phyloP scores from a whole-genome alignment of 805 yeast genomes.

The Ogataea henricii region DNA sequence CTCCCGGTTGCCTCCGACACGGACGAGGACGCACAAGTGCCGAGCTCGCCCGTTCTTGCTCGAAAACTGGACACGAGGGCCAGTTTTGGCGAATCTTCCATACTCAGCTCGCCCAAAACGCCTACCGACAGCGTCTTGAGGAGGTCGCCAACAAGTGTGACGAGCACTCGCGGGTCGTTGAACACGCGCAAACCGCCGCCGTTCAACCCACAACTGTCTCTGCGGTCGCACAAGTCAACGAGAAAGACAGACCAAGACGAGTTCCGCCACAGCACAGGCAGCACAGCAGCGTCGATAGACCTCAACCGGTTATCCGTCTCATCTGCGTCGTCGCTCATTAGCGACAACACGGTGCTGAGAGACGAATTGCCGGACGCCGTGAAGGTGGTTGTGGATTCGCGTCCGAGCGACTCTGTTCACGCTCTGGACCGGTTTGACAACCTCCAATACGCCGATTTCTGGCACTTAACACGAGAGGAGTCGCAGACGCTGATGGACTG shows the following conservation, averaged over 20 bases:
- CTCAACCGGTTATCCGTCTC: slow-evolving; percentile 6
- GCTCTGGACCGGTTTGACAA: slow-evolving; percentile 27
- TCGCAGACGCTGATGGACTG: slow-evolving; percentile 23
- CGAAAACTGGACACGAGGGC: background rate
- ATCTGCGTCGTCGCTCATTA: slow-evolving; percentile 6
- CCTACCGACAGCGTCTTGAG: slow-evolving; percentile 2
- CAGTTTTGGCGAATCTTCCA: background rate
- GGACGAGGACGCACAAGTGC: background rate
- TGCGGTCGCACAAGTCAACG: slow-evolving; percentile 8
- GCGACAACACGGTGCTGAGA: slow-evolving; percentile 10
- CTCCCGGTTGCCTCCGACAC: background rate
- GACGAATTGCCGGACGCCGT: slow-evolving; percentile 26
- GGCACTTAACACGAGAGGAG: slow-evolving; percentile 32
- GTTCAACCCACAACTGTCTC: slow-evolving; percentile 11
- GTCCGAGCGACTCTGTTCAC: slow-evolving; percentile 28
- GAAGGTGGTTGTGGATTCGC: slow-evolving; percentile 29
- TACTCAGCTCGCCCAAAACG: background rate
- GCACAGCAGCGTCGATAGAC: slow-evolving; percentile 6
- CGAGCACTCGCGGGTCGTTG: slow-evolving; percentile 8
- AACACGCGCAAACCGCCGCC: background rate
- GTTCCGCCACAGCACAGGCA: slow-evolving; percentile 3
- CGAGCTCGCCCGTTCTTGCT: background rate
- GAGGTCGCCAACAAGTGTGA: too few species aligned
- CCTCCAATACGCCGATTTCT: slow-evolving; percentile 30
- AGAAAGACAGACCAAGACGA: background rate